Evolutionary conservation across 768 basidiomycete genomes (phyloP), one percentile per base, ranked within the genome.

Genomic region (Holtermannia corniformis): DNA sequence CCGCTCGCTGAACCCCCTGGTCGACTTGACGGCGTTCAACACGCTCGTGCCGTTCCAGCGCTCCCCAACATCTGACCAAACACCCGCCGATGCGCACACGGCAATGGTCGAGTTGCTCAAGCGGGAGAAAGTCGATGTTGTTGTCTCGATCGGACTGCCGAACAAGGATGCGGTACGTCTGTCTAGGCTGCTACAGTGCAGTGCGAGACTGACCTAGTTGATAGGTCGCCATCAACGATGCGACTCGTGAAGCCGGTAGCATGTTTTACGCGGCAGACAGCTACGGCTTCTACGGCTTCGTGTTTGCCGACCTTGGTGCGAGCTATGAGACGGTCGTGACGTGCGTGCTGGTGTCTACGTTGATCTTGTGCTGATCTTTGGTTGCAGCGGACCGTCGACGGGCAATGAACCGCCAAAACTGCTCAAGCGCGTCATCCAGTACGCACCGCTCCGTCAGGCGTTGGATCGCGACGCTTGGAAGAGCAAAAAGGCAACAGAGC

Each of bases 251-350:
- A 52, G 75, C 80, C 46, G 75, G 77, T 41, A 89, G 84, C 57
- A 83, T 87, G 4, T 84, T 97, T 69, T 96, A 95, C 63, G 82
- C 84, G n/a, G 91, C 91, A 1, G 87, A 87, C 11, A 84, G 86
- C 14, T 92, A 89, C 68, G 93, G 93, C 20, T 76, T 92, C 54
- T 75, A 83, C 44, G 93, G 93, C 14, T 99, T 89, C 73, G 88
- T 95, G 64, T 95, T 96, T 67, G 89, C 88, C 57, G 92, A 97
- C 70, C 78, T 99, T 51, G 76, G 91, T 52, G 78, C 80, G 51
- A 32, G 42, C 4, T 93, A 95, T 64, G 83, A 90, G 56, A 89
- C 85, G 70, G 81, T 95, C 57, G 75, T 82, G 44, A 81, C 84
- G 93, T 92, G 74, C 74, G 91, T 65, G 5, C 24, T n/a, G n/a